Evolutionary conservation across 108 stramenopile genomes (phyloP), one percentile per base, ranked within the genome.

Genomic region (Craspedostauros australis): DNA sequence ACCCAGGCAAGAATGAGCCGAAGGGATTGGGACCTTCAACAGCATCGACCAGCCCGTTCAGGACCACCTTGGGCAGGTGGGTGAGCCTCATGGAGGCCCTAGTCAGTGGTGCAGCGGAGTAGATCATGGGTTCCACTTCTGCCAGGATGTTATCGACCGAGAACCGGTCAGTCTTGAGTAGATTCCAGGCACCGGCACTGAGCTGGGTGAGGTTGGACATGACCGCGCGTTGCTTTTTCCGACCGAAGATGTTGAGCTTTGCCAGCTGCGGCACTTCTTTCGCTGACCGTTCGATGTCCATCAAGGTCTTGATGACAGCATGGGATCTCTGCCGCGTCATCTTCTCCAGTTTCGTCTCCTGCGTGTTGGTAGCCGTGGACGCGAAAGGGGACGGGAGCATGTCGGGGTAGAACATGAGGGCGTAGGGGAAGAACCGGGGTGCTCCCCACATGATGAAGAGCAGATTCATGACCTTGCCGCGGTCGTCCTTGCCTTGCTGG

Each of bases 231-330:
- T 70, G 64, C 46, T 48, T 38, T 52, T 68, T 75, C 31, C 70
- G 61, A 6, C 88, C 88, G 70, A 91, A 86, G 16, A 85, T 73
- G 60, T 91, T 91, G 37, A 90, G 47, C 48, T 86, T 86, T n/a
- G 74, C 31, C 18, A 78, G 55, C 26, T 58, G 67, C n/a, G 83
- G 83, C n/a, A 76, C 67, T 4, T 70, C 57, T 15, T 71, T 53
- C 11, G 82, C 79, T 8, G 67, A 63, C 39, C 57, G 66, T 62
- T 92, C 91, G 5, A 92, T 43, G 12, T 76, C 52, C 22, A 86
- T 23, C 49, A 92, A 50, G 12, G 82, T 71, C 14, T 62, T 46
- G 39, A 92, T 49, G 27, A 88, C 80, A 46, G 82, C 70, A 64
- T 86, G 82, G 18, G 82, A 66, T 37, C 91, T 62, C 42, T 76